These are phyloP conservation scores for Seiridium unicorne DNA, from an alignment of 2,329 filamentous ascomycete species.

Conservation along the genomic window DNA sequence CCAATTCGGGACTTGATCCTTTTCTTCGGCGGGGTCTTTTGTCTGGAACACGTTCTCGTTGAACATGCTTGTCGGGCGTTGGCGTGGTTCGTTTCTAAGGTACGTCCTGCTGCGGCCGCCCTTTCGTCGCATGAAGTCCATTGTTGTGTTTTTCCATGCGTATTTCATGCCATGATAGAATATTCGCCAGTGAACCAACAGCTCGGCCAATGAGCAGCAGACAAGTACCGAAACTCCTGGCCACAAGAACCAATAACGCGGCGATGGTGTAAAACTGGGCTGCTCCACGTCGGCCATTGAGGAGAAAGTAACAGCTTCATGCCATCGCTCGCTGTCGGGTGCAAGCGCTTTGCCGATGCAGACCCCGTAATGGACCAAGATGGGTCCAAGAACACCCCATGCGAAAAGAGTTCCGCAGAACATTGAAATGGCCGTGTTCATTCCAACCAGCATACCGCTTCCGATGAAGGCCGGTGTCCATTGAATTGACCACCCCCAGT, in stretches of 20 bases:
- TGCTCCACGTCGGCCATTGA: slow-evolving; percentile 13
- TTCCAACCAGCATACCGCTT: slow-evolving; percentile 55
- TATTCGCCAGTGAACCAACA: slow-evolving; percentile 23
- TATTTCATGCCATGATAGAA: slow-evolving; percentile 40
- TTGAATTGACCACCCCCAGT: slow-evolving; percentile 58
- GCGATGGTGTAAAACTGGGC: slow-evolving; percentile 1
- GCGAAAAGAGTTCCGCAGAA: slow-evolving; percentile 53
- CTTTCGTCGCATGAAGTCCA: slow-evolving; percentile 9
- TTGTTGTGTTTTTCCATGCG: slow-evolving; percentile 32
- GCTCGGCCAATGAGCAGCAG: slow-evolving; percentile 18
- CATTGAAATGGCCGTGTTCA: slow-evolving; percentile 58
- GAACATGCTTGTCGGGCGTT: background rate
- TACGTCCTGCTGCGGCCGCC: slow-evolving; percentile 8
- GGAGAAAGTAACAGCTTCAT: slow-evolving; percentile 33
- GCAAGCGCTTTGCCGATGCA: slow-evolving; percentile 37
- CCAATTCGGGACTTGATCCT: slow-evolving; percentile 49
- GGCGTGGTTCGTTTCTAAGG: background rate
- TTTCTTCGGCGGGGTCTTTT: background rate
- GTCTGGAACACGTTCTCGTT: slow-evolving; percentile 9
- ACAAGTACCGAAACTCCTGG: slow-evolving; percentile 41
- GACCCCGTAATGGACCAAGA: slow-evolving; percentile 50
- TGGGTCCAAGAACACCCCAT: slow-evolving; percentile 56
- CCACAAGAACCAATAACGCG: slow-evolving; percentile 35
- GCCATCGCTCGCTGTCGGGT: slow-evolving; percentile 41
- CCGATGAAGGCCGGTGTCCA: slow-evolving; percentile 60